Base-by-base conservation (phyloP, 2,329 filamentous ascomycete species). In the Fusarium pseudocircinatum region DNA sequence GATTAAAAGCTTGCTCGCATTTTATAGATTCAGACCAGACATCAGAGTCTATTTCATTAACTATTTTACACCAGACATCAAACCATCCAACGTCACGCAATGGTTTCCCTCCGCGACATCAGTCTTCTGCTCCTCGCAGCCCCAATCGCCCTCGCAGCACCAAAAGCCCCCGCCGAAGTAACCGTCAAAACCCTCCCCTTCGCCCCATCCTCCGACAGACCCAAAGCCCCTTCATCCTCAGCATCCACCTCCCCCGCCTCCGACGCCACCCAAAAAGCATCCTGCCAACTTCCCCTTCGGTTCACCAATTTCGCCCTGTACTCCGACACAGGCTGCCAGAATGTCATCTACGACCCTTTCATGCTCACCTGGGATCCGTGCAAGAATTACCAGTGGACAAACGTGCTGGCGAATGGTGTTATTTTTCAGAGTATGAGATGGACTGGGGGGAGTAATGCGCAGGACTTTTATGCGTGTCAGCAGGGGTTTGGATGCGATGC, bases 1-100 rank as follows among this genome's bases (percentile, higher is more conserved):
- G 6, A 0, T 2, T 2, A 2, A 10, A 36, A 3, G 3, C 0
- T 11, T 6, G 6, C 9, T 36, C 4, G 13, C 2, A 36, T 26
- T 10, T 8, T 4, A 20, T 1, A 20, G 13, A 2, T 20, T 12
- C 3, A 36, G 3, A 12, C 6, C 11, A 40, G 12, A 4, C 14
- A 28, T 26, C 24, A 39, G 5, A 53, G 11, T 5, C 2, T n/a
- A 18, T n/a, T 10, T 18, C 34, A 39, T 13, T 16, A 14, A 20
- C 10, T 0, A 13, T 24, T 24, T 16, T 50, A 0, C 7, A 7
- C 15, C 20, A 13, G 4, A 52, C 3, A 52, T 22, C 37, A 8
- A 22, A 8, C 6, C 14, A n/a, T n/a, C 8, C 12, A 18, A 3
- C 15, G 3, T 15, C 9, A 52, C n/a, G 36, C 18, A 24, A 50